phyloP scores from a whole-genome alignment of 2,329 filamentous ascomycete species.

The Diaporthe helianthi region DNA sequence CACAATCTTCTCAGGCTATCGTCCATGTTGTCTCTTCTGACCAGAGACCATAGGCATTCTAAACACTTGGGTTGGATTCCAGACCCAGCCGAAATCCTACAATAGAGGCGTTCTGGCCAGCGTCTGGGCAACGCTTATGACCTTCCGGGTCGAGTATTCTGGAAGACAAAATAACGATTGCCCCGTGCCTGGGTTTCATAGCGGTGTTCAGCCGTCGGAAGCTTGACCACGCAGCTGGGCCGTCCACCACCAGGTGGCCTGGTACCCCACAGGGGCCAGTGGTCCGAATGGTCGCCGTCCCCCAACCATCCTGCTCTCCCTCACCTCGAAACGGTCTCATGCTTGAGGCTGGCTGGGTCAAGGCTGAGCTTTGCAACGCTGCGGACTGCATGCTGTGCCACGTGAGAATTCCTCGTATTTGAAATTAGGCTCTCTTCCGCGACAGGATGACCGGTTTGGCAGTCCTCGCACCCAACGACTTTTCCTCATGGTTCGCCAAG shows the following conservation, averaged over 20 bases:
- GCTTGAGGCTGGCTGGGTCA: slow-evolving; percentile 14
- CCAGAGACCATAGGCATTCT: neutral
- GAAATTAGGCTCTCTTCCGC: neutral
- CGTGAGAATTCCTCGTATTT: neutral
- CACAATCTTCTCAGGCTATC: neutral
- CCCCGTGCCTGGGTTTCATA: neutral
- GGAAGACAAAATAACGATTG: slow-evolving; percentile 2
- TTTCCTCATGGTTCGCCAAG: slow-evolving; percentile 3
- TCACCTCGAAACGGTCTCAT: neutral
- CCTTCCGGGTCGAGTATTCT: slow-evolving; percentile 15
- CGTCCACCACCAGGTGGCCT: neutral
- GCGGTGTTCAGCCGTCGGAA: neutral
- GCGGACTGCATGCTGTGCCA: slow-evolving; percentile 9
- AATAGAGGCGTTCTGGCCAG: neutral
- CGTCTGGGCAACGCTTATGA: slow-evolving; percentile 14
- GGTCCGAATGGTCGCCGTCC: neutral
- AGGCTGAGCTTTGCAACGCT: slow-evolving; percentile 7
- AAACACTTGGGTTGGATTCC: neutral
- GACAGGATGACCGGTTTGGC: neutral
- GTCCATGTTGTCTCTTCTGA: neutral
- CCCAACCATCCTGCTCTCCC: neutral
- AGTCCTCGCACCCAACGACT: neutral
- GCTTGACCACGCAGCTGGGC: slow-evolving; percentile 3
- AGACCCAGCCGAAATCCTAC: neutral
- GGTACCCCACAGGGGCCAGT: neutral